Evolutionary conservation across 1,284 basidiomycete species (phyloP).

Genomic region (Bjerkandera adusta): DNA sequence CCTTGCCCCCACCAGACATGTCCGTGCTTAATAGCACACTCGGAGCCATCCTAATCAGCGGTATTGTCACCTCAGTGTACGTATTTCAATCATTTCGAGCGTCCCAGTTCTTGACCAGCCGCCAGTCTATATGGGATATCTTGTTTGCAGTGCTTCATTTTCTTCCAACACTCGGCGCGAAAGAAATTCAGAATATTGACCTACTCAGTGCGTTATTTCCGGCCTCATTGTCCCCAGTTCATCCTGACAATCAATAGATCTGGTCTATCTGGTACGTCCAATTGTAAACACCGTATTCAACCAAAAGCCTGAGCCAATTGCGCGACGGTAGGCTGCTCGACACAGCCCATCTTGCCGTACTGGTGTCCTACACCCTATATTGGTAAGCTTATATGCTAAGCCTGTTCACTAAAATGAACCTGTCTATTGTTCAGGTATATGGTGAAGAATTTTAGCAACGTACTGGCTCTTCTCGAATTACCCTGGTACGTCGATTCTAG

Average conservation of each 20-base stretch:
- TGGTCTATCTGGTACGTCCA: not conserved
- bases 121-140: constrained; percentile 7
- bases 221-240: not conserved
- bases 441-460: not conserved
- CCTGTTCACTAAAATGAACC: not conserved
- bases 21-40: no score
- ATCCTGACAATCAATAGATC: not conserved
- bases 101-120: no score
- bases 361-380: not conserved
- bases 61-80: no score
- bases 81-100: no score
- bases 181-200: not conserved
- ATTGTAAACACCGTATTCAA: not conserved
- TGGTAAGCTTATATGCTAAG: not conserved
- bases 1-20: no score
- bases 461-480: not conserved
- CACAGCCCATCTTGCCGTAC: not conserved
- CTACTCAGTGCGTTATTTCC: not conserved
- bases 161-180: not conserved
- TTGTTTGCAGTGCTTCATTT: constrained; percentile 7
- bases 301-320: not conserved
- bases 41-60: no score
- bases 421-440: not conserved
- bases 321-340: not conserved
- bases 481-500: not conserved